These are phyloP conservation scores for Elsinoe australis DNA, from an alignment of 2,329 filamentous ascomycete species.

Conservation along the genomic window DNA sequence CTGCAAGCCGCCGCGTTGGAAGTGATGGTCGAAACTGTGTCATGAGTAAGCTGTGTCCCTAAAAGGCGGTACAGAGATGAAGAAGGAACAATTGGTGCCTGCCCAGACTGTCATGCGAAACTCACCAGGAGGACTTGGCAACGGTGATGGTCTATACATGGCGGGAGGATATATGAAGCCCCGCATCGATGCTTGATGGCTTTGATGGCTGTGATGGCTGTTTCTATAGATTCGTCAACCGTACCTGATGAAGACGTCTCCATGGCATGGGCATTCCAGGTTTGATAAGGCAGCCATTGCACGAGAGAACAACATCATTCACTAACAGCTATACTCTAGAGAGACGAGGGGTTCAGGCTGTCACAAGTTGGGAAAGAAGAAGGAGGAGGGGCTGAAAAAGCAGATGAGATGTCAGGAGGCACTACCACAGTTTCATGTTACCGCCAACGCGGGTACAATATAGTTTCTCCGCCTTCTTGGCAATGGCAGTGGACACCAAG, in stretches of 20 bases:
- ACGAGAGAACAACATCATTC: no score
- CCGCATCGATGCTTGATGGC: no score
- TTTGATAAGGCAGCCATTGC: no score
- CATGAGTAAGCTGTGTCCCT: not conserved
- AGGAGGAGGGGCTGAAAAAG: no score
- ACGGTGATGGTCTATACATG: not conserved
- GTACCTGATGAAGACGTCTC: no score
- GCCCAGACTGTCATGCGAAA: slow-evolving; percentile 14
- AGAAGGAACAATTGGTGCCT: slow-evolving; percentile 3
- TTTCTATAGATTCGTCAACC: no score
- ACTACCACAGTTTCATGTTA: slow-evolving; percentile 12
- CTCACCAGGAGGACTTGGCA: slow-evolving; percentile 6
- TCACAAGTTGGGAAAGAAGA: not conserved
- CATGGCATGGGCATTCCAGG: no score
- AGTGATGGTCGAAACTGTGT: not conserved
- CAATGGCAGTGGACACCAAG: slow-evolving; percentile 1
- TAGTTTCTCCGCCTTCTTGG: not conserved
- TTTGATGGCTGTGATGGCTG: no score
- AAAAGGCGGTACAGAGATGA: not conserved
- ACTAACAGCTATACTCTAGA: no score
- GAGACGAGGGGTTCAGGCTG: no score
- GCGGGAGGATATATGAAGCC: no score
- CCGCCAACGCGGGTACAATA: slow-evolving; percentile 8
- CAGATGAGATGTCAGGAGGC: slow-evolving; percentile 10
- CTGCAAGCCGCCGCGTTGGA: not conserved